Evolutionary conservation across 2,329 filamentous ascomycete genomes (phyloP).

Genomic region (Colletotrichum noveboracense): DNA sequence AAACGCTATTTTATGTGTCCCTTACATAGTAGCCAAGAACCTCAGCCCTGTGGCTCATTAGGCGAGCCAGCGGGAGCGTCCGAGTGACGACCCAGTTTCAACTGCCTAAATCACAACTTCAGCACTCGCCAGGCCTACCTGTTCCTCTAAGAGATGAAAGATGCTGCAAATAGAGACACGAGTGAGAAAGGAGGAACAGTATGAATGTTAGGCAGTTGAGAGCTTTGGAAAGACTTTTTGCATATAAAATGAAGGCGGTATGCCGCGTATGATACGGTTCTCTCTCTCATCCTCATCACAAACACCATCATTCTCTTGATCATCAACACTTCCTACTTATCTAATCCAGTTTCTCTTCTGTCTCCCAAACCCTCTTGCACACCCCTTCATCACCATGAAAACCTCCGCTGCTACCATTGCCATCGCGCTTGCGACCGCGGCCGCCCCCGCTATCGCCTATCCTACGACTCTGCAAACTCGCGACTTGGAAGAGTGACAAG

Average conservation of each 20-base stretch:
- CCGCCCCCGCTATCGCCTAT: neutral
- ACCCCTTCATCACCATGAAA: neutral
- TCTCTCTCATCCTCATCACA: neutral
- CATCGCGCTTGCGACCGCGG: neutral
- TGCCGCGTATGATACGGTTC: neutral
- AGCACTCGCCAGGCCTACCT: neutral
- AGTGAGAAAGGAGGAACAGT: neutral
- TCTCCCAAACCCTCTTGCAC: neutral
- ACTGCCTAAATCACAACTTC: neutral
- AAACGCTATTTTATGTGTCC: no score
- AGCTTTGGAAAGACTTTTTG: neutral
- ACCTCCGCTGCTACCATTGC: neutral
- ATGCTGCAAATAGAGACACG: neutral
- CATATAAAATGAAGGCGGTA: neutral
- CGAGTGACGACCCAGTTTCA: neutral
- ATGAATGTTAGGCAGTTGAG: neutral
- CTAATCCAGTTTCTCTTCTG: no score
- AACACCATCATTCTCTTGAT: neutral
- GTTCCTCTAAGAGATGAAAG: neutral
- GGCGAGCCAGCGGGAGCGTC: neutral
- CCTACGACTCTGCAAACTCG: neutral
- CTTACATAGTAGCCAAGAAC: neutral
- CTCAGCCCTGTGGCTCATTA: neutral
- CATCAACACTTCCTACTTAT: neutral
- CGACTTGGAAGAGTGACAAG: neutral